Percentiles rank a stretch among this genome's conserved stretches.
phyloP scores from a whole-genome alignment of 305 asterid genomes.

The Salvia sclarea region DNA sequence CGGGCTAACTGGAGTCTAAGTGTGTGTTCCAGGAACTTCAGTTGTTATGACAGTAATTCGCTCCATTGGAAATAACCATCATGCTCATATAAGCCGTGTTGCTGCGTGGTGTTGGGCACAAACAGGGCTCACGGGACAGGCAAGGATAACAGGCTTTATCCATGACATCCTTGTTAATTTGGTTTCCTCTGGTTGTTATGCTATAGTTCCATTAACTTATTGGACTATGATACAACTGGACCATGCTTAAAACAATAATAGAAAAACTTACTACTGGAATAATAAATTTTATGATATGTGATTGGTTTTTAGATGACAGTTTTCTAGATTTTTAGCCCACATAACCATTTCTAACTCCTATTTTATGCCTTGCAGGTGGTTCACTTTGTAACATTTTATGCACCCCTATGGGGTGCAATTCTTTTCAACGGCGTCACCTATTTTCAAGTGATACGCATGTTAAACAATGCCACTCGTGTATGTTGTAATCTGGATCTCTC shows the following conservation, averaged over 20 bases:
- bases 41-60: constrained; percentile 87
- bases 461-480: constrained; percentile 96
- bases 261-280: constrained; percentile 9
- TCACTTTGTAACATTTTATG: constrained; percentile 88
- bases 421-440: constrained; percentile 94
- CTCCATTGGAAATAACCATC: constrained; percentile 85
- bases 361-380: constrained; percentile 62
- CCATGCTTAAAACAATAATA: constrained; percentile 1
- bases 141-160: constrained; percentile 42
- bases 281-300: constrained; percentile 2
- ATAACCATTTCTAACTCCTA: constrained; percentile 22
- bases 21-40: constrained; percentile 75
- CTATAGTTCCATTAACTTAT: constrained; percentile 3
- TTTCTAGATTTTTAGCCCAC: background rate
- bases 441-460: constrained; percentile 97
- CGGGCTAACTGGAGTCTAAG: constrained; percentile 18
- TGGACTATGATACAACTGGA: constrained; percentile 3
- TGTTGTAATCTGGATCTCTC: constrained; percentile 38
- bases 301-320: background rate
- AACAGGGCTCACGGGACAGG: constrained; percentile 91
- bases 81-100: constrained; percentile 72
- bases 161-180: constrained; percentile 3
- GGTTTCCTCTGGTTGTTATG: constrained; percentile 21
- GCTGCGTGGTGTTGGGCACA: constrained; percentile 95
- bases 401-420: constrained; percentile 98